phyloP scores from a whole-genome alignment of 495 filamentous ascomycete genomes.

The Rusavskia elegans region DNA sequence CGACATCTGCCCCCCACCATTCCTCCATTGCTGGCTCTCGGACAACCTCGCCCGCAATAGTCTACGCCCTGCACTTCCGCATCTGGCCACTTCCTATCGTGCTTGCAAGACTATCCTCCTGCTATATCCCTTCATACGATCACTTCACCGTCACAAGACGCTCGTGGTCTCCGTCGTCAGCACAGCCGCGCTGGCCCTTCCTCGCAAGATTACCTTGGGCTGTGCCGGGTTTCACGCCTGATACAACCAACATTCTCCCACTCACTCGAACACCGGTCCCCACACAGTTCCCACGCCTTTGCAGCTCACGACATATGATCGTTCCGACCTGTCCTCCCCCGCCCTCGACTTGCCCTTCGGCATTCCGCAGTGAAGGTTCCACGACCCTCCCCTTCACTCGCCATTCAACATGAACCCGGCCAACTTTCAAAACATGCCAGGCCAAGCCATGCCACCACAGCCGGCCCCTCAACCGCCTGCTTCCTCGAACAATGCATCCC shows the following conservation, averaged over 20 bases:
- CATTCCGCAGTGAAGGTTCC: background rate
- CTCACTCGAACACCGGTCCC: background rate
- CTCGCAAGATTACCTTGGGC: background rate
- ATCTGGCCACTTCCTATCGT: background rate
- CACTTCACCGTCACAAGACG: too few relatives aligned
- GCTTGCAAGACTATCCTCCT: background rate
- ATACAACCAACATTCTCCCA: background rate
- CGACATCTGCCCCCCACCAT: background rate
- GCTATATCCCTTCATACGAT: background rate
- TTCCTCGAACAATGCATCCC: slow-evolving; percentile 18
- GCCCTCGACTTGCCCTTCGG: background rate
- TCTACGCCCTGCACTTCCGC: background rate
- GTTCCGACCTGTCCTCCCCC: background rate
- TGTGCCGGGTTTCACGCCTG: background rate
- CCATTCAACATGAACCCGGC: slow-evolving; percentile 25
- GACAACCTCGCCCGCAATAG: background rate
- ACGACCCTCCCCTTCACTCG: background rate
- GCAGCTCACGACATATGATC: background rate
- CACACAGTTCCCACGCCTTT: background rate
- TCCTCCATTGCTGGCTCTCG: background rate
- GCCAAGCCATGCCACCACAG: background rate
- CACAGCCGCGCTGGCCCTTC: background rate
- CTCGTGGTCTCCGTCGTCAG: background rate
- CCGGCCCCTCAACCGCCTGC: slow-evolving; percentile 17
- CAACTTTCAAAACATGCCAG: slow-evolving; percentile 24